These are phyloP conservation scores for Mucor racemosus DNA, from an alignment of 371 early-diverging fungal genomes.

Conservation along the genomic window DNA sequence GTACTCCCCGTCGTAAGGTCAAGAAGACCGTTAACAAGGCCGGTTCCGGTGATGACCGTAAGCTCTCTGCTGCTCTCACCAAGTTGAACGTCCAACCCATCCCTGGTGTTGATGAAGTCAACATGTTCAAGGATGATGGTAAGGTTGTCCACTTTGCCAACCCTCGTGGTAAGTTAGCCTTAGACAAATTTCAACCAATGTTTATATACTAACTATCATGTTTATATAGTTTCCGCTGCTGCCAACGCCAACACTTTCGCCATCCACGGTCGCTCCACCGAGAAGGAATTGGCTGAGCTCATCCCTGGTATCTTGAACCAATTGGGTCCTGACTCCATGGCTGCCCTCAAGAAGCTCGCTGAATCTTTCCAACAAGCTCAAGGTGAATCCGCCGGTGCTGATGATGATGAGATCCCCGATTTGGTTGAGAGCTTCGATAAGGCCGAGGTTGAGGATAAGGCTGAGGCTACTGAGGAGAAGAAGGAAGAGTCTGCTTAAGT, in stretches of 20 bases:
- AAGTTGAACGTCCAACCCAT: constrained; percentile 91
- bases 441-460: constrained; percentile 53
- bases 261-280: constrained; percentile 85
- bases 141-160: constrained; percentile 91
- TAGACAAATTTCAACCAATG: background rate
- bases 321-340: constrained; percentile 93
- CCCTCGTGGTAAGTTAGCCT: constrained; percentile 78
- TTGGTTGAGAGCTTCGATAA: constrained; percentile 70
- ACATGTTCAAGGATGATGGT: constrained; percentile 97
- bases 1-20: constrained; percentile 88
- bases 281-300: constrained; percentile 91
- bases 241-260: constrained; percentile 90
- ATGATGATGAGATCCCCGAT: constrained; percentile 80
- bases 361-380: constrained; percentile 78
- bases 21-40: constrained; percentile 73
- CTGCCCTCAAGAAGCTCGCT: constrained; percentile 86
- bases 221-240: constrained; percentile 77
- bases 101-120: constrained; percentile 93
- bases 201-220: too few species aligned
- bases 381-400: constrained; percentile 54
- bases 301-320: constrained; percentile 95
- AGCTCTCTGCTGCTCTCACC: constrained; percentile 85
- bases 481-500: constrained; percentile 32
- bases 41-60: constrained; percentile 81
- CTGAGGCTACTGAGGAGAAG: constrained; percentile 42